Evolutionary conservation across 768 basidiomycete species (phyloP), one percentile per base, ranked within the genome.

Genomic region (Crepidotus variabilis): DNA sequence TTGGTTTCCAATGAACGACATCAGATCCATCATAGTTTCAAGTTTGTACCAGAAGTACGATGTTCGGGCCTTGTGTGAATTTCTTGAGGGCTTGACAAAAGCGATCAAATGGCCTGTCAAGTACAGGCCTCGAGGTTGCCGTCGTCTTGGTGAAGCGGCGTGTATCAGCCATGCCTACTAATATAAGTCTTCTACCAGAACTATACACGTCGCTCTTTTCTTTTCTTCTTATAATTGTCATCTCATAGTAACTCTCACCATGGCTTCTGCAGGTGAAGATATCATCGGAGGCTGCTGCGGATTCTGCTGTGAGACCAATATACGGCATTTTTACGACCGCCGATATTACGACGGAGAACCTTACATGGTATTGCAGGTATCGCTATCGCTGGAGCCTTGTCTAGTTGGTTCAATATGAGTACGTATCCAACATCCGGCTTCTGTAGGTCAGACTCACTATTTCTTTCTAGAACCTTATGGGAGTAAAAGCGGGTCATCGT

Each of bases 291-390:
- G 21, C 47, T 43, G 62, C 6, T 65, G 63, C 21, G 63, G 63
- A 16, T 61, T 60, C 35, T 72, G 67, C 55, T 67, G 67, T 69
- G 58, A 51, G 66, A 61, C 36, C 28, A 28, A 8, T 8, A 28
- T 3, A 8, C 28, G 28, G 28, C 4, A 28, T 28, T 28, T 8
- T 8, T 28, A 28, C 8, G 28, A 28, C 28, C 28, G 28, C 28
- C 28, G 28, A 28, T 28, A 8, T 28, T 28, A 28, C 28, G 28
- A 28, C 28, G 28, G 4, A 28, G 3, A 28, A 28, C 28, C 28
- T 28, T 8, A 8, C 28, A 20, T 28, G 13, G 28, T 51, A 2
- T 22, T 35, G n/a, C 43, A 64, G 64, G 58, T 47, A 43, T 66
- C 50, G 56, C 60, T 21, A 47, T 61, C 39, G 62, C 63, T 52